These are phyloP conservation scores for Eucalyptus dawsonii DNA, from an alignment of 345 rosid genomes.

Conservation along the genomic window DNA sequence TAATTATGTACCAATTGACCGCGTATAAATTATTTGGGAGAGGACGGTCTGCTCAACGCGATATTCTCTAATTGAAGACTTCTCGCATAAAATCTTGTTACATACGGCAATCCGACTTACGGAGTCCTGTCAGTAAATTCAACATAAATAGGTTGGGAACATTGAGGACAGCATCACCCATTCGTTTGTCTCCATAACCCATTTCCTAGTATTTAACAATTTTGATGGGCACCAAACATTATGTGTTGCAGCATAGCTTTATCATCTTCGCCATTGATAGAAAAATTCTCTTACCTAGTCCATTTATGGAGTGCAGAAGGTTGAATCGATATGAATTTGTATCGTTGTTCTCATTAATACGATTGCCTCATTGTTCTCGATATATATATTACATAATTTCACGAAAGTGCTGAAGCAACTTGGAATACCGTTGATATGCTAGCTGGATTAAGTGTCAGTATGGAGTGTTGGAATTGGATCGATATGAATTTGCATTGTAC, in stretches of 20 bases:
- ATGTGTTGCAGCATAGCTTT: neutral
- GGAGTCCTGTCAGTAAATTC: neutral
- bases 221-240: no score
- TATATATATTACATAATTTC: no score
- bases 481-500: no score
- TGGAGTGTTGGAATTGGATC: fast-evolving
- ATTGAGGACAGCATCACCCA: neutral
- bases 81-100: neutral
- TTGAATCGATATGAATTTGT: fast-evolving
- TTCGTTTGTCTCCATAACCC: neutral
- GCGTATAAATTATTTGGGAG: neutral
- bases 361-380: no score
- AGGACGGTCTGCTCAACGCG: neutral
- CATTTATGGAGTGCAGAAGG: neutral
- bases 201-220: neutral
- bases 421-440: fast-evolving
- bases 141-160: neutral
- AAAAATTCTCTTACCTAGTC: neutral
- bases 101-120: neutral
- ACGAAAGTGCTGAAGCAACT: no score
- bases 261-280: neutral
- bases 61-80: no score
- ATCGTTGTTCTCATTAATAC: neutral
- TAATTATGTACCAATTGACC: neutral
- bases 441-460: no score